Conservation (phyloP, 331 rosid genomes). For the Cydonia oblonga region DNA sequence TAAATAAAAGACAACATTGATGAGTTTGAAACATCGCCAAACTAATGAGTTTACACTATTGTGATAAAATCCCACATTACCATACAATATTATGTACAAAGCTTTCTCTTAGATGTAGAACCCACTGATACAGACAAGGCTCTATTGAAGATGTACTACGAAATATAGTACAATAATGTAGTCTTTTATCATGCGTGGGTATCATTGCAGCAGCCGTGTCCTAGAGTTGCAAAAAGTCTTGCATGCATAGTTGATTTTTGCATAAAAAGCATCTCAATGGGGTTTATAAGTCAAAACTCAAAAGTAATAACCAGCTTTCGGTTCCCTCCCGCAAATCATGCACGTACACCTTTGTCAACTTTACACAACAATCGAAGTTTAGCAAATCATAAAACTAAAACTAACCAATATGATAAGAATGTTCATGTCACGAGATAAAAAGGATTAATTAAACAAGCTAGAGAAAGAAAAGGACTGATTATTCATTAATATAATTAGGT, state of each 20-base stretch:
- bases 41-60: too few species aligned
- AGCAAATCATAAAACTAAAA: neutral
- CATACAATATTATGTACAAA: too few species aligned
- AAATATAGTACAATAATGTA: too few species aligned
- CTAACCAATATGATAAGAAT: neutral
- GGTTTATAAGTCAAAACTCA: too few species aligned
- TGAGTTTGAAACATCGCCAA: too few species aligned
- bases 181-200: too few species aligned
- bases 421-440: neutral
- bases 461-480: neutral
- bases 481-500: conserved; percentile 5
- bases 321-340: conserved; percentile 52
- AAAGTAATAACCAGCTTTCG: conserved; percentile 45
- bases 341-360: conserved; percentile 7
- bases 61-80: too few species aligned
- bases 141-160: too few species aligned
- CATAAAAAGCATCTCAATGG: neutral
- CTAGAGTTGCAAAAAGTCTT: neutral
- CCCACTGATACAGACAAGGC: too few species aligned
- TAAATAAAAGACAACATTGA: too few species aligned
- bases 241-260: neutral
- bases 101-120: too few species aligned
- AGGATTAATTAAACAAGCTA: neutral
- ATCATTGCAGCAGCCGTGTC: neutral
- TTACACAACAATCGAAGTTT: conserved; percentile 2